A percentile compares a stretch with the other conserved stretches of the same genome.
phyloP scores from a whole-genome alignment of 2,329 filamentous ascomycete genomes.

The Penicillium palitans region DNA sequence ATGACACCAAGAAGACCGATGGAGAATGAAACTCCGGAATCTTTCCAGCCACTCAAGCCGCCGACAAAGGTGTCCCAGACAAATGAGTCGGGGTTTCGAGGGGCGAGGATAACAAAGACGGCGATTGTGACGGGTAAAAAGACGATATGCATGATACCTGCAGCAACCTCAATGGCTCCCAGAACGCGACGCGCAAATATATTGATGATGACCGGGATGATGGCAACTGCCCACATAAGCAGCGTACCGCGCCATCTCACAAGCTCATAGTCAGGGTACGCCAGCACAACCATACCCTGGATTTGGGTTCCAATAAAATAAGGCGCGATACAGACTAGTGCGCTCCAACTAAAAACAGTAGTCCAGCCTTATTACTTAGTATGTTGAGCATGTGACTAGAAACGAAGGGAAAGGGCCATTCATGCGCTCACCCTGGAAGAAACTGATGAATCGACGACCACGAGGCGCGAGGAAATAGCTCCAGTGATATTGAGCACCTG shows the following conservation, averaged over 20 bases:
- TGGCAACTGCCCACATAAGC: conserved; percentile 49
- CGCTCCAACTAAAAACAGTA: conserved; percentile 34
- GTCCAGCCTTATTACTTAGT: conserved; percentile 27
- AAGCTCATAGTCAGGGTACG: conserved; percentile 21
- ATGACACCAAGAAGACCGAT: too few species aligned
- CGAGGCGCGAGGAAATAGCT: conserved; percentile 33
- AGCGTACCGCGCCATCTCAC: conserved; percentile 43
- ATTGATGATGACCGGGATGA: conserved; percentile 52
- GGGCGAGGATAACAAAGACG: too few species aligned
- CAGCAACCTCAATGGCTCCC: conserved; percentile 51
- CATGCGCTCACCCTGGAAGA: conserved; percentile 21
- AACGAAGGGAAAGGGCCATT: background rate
- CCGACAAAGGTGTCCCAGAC: too few species aligned
- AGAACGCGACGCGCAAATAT: conserved; percentile 47
- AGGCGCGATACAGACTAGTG: conserved; percentile 27
- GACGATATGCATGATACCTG: conserved; percentile 37
- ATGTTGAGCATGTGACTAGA: conserved; percentile 20
- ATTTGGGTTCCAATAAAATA: conserved; percentile 33
- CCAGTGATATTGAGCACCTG: conserved; percentile 43
- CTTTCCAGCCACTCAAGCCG: too few species aligned
- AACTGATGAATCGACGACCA: conserved; percentile 24
- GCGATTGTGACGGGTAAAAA: too few species aligned
- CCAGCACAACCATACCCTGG: conserved; percentile 33
- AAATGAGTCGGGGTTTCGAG: too few species aligned
- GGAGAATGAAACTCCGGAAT: too few species aligned